Evolutionary conservation across 257 asterid species (phyloP), one percentile per base, ranked within the genome.

Genomic region (Solanum ossicruentum): DNA sequence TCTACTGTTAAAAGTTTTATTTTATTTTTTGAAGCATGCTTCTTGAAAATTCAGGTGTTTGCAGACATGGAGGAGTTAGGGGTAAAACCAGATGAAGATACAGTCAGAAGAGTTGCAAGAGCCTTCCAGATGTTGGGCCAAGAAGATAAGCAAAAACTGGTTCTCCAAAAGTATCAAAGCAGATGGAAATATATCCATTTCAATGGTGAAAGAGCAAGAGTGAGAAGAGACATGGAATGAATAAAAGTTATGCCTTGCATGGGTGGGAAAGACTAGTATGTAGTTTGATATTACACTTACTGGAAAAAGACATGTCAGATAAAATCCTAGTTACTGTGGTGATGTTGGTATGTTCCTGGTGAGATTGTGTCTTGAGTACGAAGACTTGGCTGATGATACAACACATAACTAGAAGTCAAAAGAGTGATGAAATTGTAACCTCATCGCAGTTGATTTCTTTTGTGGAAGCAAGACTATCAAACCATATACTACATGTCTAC

Each of bases 31-130:
- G 82, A 77, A 77, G 63, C 43, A 83, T 65, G 63, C 84, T 71
- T 49, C 2, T 54, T 23, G 49, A 28, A 70, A 85, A 12, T 55
- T 83, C 87, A 96, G 99, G 94, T 93, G 47, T 96, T 96, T 89
- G 98, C 97, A 10, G 99, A 96, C 89, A 96, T 96, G 98, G 99
- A 95, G 91, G 99, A 96, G 91, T 88, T 96, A 66, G 94, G 93
- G 60, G 95, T 96, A 83, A 94, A 89, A 86, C 99, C 99, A 41
- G 98, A 96, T 80, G 91, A 96, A 89, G 96, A 94, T 88, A 90
- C 98, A 11, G 87, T 91, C 32, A 86, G 88, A 91, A 93, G 90
- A 88, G 89, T 96, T 65, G 94, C 93, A 36, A 87, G 90, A 72
- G 98, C 99, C 84, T 96, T 96, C 82, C 86, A 87, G 80, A 86